A percentile compares a stretch with the other conserved stretches of the same genome.
Conservation (phyloP, 345 rosid species). For the Draba incana region DNA sequence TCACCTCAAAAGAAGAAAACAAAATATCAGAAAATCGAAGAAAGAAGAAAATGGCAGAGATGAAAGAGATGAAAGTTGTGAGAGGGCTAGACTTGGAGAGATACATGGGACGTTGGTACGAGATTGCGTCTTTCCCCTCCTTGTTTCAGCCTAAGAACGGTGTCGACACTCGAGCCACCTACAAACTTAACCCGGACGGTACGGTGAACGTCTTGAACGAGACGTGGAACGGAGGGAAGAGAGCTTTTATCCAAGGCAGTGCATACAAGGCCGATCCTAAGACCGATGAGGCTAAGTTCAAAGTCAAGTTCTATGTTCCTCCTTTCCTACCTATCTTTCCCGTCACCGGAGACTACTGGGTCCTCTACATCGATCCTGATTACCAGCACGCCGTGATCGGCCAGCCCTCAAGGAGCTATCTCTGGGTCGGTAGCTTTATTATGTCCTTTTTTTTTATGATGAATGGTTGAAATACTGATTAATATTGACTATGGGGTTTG, state of each 20-base stretch:
- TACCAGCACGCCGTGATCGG: constrained; percentile 77
- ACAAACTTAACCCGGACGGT: constrained; percentile 71
- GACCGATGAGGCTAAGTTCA: constrained; percentile 88
- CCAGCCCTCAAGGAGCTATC: constrained; percentile 68
- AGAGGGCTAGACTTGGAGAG: constrained; percentile 61
- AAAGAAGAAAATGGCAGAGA: constrained; percentile 41
- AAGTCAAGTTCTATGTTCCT: constrained; percentile 86
- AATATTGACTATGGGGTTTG: not conserved
- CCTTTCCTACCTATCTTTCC: constrained; percentile 87
- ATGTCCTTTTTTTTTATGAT: not conserved
- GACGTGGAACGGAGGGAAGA: constrained; percentile 76
- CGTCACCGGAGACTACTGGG: constrained; percentile 87
- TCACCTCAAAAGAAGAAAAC: not conserved
- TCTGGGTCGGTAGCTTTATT: constrained; percentile 57
- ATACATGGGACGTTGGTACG: constrained; percentile 97
- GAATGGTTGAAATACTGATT: not conserved
- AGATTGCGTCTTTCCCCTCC: constrained; percentile 87
- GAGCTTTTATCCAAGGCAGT: constrained; percentile 62
- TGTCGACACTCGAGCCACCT: constrained; percentile 78
- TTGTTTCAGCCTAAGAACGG: constrained; percentile 79
- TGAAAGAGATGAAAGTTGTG: constrained; percentile 75
- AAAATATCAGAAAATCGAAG: constrained; percentile 30
- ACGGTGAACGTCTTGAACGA: constrained; percentile 79
- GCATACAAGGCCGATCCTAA: constrained; percentile 78
- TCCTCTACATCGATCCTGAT: constrained; percentile 63